Base-by-base conservation (phyloP, 2,329 filamentous ascomycete genomes). In the Dactylonectria estremocensis region DNA sequence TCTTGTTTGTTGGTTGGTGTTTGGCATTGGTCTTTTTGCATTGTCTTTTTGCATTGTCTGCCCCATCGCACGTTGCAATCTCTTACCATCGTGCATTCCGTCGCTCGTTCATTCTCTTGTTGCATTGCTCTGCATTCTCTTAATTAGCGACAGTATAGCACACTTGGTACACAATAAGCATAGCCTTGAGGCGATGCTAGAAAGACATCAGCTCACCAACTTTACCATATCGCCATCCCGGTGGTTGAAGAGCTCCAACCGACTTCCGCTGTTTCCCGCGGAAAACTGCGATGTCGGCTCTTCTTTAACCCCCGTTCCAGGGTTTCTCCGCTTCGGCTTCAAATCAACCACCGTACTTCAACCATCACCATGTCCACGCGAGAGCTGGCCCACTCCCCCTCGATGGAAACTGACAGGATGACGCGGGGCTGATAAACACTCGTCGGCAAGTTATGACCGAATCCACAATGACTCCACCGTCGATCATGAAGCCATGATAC, bases 321-420 rank as follows among this genome's bases (percentile, higher is more conserved):
- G 28, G 50, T 8, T 35, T 37, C 57, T 48, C 50, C 52, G 16
- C 55, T 52, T 67, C 66, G 73, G 63, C 45, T 61, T 56, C 54
- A 75, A 59, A 75, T 64, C 69, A 72, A 72, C 28, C n/a, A 18
- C 73, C 73, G 71, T 73, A 61, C 46, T 46, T 28, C 43, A 31
- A 53, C 59, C 48, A 20, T 13, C 43, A 14, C 45, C 64, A 45
- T 60, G 49, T n/a, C 24, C 40, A 28, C 54, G 45, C 35, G 35
- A n/a, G n/a, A 40, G 14, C 22, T n/a, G 48, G 49, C 50, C 64
- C 67, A 49, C 61, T 64, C 69, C 64, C 72, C 67, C 50, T 63
- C 66, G 13, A 64, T 56, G 43, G 22, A 33, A 57, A 61, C 55
- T 18, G 70, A 59, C 61, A 71, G 64, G 16, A 7, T 14, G n/a